phyloP scores from a whole-genome alignment of 1,284 basidiomycete species.

The Microbotryum violaceum region DNA sequence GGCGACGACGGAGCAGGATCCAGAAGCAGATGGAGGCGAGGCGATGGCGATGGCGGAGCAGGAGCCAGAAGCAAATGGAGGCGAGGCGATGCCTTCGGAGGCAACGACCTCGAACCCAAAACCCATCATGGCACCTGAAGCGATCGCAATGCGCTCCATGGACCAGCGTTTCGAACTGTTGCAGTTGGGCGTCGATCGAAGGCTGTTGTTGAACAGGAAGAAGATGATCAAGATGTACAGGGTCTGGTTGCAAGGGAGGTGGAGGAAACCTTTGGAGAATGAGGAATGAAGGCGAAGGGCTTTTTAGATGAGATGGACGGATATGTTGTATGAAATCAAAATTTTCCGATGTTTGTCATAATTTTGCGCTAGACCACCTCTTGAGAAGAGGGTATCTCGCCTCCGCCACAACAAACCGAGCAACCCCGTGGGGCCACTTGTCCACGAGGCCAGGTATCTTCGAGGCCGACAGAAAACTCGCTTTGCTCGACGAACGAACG shows the following conservation, averaged over 20 bases:
- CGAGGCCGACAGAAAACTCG: too few relatives aligned
- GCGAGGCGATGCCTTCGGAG: neutral
- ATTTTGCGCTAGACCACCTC: too few relatives aligned
- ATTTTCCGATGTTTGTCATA: neutral
- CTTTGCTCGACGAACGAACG: too few relatives aligned
- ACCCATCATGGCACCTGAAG: neutral
- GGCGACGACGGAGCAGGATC: neutral
- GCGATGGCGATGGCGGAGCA: neutral
- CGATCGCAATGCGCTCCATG: neutral
- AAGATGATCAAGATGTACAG: conserved; percentile 90
- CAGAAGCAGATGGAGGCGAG: neutral
- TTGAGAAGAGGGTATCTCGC: neutral
- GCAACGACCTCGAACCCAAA: too few relatives aligned
- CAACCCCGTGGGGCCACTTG: too few relatives aligned
- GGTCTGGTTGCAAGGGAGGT: conserved; percentile 37
- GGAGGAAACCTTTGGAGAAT: conserved; percentile 7
- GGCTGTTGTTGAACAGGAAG: conserved; percentile 86
- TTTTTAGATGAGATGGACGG: neutral
- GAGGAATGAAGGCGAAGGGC: neutral
- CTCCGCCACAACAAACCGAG: neutral
- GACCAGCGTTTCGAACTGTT: conserved; percentile 52
- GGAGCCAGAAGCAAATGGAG: neutral
- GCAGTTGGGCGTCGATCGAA: conserved; percentile 75
- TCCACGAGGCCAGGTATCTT: too few relatives aligned
- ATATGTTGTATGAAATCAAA: neutral